Evolutionary conservation across 305 asterid species (phyloP), one percentile per base, ranked within the genome.

Genomic region (Fraxinus latifolia): DNA sequence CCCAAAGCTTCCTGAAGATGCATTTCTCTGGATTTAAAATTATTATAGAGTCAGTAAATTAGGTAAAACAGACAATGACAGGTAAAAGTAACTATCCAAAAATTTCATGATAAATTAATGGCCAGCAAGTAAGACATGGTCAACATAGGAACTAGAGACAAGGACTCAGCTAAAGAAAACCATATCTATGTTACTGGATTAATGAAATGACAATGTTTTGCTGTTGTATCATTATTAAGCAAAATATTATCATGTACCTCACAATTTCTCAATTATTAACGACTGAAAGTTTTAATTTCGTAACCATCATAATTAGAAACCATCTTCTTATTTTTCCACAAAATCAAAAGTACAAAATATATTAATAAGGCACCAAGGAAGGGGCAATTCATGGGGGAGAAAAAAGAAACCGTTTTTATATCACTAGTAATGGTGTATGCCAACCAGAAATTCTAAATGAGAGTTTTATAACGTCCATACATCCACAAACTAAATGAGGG

Each of bases 1-100:
- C 80, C 86, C 93, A 88, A 88, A 86, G 88, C 94, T 92, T 88
- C 91, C 97, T 7, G 83, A 84, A 79, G 97, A 90, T 78, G 89
- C 87, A 79, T 90, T 81, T 87, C 91, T 88, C 98, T 93, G 94
- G 29, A 83, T 65, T 71, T 60, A 82, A 84, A 80, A 78, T 78
- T 27, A 74, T 78, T 76, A 36, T 75, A 65, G 78, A 77, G 74
- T 84, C 86, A 89, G 82, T 19, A 77, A 60, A 81, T 76, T 83
- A 32, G 77, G 73, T 60, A 32, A 53, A 68, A 78, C 21, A 67
- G 73, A 73, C 12, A 4, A 50, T 17, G 55, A 65, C 74, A 71
- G 37, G 65, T 70, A 47, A 23, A 50, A 9, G 55, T 47, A 37
- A 67, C 37, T 27, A 25, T 31, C 74, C 7, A 27, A 25, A 67